Conservation (phyloP, 176 grass and related monocot genomes). For the Triticum timopheevii region DNA sequence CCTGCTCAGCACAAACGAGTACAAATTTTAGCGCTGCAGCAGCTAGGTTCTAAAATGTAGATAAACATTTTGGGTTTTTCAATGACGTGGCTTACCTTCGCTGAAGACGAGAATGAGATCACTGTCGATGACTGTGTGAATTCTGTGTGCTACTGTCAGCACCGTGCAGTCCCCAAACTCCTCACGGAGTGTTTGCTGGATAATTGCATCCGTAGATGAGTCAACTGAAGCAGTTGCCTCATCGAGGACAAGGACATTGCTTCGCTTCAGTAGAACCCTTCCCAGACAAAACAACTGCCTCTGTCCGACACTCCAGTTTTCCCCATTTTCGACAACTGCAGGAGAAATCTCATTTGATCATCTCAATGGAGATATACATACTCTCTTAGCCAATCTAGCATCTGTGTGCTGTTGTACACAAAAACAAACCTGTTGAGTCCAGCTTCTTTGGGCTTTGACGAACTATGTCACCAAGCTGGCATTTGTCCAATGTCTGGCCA, state of each 20-base stretch:
- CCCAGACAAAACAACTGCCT: slow-evolving; percentile 90
- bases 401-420: not conserved
- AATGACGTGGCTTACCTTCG: slow-evolving; percentile 53
- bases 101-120: slow-evolving; percentile 86
- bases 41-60: slow-evolving; percentile 25
- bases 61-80: not conserved
- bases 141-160: slow-evolving; percentile 88
- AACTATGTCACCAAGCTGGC: slow-evolving; percentile 89
- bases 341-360: slow-evolving; percentile 13
- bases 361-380: slow-evolving; percentile 5
- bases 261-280: slow-evolving; percentile 80
- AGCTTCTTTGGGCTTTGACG: slow-evolving; percentile 69
- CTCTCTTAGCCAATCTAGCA: not conserved
- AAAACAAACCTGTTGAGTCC: slow-evolving; percentile 67
- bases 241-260: slow-evolving; percentile 77
- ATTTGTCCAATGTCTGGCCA: slow-evolving; percentile 82
- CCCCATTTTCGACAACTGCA: slow-evolving; percentile 90
- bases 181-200: slow-evolving; percentile 63
- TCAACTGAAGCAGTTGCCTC: slow-evolving; percentile 97
- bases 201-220: slow-evolving; percentile 72
- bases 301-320: slow-evolving; percentile 96
- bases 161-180: slow-evolving; percentile 79
- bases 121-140: slow-evolving; percentile 93
- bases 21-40: not conserved
- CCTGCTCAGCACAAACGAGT: slow-evolving; percentile 55